A percentile compares a stretch with the other conserved stretches of the same genome.
Evolutionary conservation across 306 rosid species (phyloP).

Genomic region (Fagus sylvatica): DNA sequence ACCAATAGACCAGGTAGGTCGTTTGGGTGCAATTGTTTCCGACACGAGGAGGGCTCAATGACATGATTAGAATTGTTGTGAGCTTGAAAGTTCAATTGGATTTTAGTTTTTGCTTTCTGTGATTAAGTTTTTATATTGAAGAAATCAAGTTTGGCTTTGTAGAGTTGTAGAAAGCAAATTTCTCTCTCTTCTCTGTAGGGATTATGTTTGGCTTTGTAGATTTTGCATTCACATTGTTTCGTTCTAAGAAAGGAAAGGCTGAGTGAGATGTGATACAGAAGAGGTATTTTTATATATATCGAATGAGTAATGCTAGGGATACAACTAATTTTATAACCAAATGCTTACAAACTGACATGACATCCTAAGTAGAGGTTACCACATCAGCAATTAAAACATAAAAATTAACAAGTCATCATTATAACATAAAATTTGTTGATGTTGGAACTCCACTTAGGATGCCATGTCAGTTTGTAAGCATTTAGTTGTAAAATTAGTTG

Average conservation of each 20-base stretch:
- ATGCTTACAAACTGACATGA: too few relatives aligned
- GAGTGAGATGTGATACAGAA: conserved; percentile 25
- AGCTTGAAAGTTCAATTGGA: background rate
- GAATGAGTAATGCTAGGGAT: too few relatives aligned
- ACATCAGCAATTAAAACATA: too few relatives aligned
- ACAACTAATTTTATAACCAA: too few relatives aligned
- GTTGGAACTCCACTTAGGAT: too few relatives aligned
- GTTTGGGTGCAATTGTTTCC: conserved; percentile 14
- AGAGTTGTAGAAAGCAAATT: conserved; percentile 48
- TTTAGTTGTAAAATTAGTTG: too few relatives aligned
- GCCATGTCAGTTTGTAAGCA: too few relatives aligned
- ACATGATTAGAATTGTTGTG: conserved; percentile 30
- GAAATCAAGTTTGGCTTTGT: conserved; percentile 25
- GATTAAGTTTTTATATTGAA: background rate
- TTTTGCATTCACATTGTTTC: conserved; percentile 29
- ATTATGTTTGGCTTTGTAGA: background rate
- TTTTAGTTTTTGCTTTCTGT: background rate
- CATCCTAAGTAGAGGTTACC: too few relatives aligned
- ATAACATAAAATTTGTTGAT: too few relatives aligned
- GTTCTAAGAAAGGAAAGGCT: conserved; percentile 50
- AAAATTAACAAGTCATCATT: too few relatives aligned
- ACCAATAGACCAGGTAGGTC: conserved; percentile 61
- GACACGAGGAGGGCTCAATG: conserved; percentile 57
- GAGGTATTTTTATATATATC: background rate
- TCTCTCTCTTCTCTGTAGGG: conserved; percentile 7